phyloP scores from a whole-genome alignment of 1,139 yeast species.

The Taphrina confusa region DNA sequence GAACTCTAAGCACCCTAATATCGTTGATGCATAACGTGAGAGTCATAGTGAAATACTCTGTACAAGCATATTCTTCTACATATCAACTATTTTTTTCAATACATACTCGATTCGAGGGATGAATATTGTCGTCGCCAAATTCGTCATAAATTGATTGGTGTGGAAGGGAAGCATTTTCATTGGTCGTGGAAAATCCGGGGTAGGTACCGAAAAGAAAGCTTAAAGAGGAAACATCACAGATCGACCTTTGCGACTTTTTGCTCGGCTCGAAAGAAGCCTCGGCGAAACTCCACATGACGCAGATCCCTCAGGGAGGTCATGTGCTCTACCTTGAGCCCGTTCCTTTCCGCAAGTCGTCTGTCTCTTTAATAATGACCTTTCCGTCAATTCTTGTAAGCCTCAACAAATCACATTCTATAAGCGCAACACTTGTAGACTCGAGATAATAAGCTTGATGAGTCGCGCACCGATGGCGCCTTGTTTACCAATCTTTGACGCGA shows the following conservation, averaged over 20 bases:
- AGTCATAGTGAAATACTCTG: too few species aligned
- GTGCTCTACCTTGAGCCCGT: background rate
- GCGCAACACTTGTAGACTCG: too few species aligned
- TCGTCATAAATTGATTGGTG: too few species aligned
- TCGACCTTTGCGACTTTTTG: background rate
- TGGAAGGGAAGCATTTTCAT: background rate
- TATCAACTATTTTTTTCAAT: too few species aligned
- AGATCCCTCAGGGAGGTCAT: background rate
- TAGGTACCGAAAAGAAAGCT: background rate
- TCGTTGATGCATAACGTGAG: too few species aligned
- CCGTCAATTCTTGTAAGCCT: background rate
- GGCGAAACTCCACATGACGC: background rate
- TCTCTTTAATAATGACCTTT: background rate
- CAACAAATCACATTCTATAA: background rate
- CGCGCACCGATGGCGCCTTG: background rate
- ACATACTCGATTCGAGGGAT: too few species aligned
- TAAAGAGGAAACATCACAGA: background rate
- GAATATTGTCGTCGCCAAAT: too few species aligned
- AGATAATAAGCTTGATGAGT: too few species aligned
- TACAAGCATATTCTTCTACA: too few species aligned
- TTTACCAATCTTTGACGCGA: background rate
- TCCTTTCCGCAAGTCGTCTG: background rate
- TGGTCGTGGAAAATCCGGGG: constrained; percentile 9
- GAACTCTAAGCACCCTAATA: constrained; percentile 10
- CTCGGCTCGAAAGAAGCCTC: background rate